Evolutionary conservation across 345 rosid species (phyloP).

Genomic region (Psidium friedrichsthalianum): DNA sequence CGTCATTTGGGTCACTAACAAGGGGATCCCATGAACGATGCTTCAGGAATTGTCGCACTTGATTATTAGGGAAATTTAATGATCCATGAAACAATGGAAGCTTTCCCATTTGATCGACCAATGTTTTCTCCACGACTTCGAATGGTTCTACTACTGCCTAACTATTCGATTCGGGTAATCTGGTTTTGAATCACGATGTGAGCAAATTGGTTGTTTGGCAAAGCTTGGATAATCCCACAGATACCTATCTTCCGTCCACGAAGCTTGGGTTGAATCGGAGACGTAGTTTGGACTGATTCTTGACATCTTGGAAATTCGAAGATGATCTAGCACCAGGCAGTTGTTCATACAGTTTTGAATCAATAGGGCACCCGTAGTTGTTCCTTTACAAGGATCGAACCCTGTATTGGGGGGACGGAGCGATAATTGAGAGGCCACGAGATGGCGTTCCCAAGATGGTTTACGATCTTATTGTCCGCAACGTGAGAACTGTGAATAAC

Average conservation of each 20-base stretch:
- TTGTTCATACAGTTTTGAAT: slow-evolving; percentile 24
- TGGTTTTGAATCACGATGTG: slow-evolving; percentile 28
- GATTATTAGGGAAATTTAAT: slow-evolving; percentile 3
- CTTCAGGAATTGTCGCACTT: slow-evolving; percentile 1
- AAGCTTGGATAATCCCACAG: slow-evolving; percentile 61
- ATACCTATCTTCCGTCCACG: slow-evolving; percentile 53
- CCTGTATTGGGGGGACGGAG: slow-evolving; percentile 35
- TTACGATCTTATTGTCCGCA: slow-evolving; percentile 12
- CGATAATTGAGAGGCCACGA: slow-evolving; percentile 51
- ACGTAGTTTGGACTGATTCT: slow-evolving; percentile 14
- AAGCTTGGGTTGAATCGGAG: slow-evolving; percentile 38
- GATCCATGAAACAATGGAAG: background rate
- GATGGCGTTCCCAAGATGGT: slow-evolving; percentile 9
- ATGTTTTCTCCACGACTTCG: slow-evolving; percentile 7
- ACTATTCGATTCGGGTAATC: slow-evolving; percentile 57
- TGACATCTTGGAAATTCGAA: slow-evolving; percentile 40
- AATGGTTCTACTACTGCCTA: slow-evolving; percentile 15
- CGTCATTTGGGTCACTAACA: slow-evolving; percentile 20
- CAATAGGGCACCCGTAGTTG: slow-evolving; percentile 36
- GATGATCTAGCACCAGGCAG: slow-evolving; percentile 48
- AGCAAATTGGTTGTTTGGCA: slow-evolving; percentile 33
- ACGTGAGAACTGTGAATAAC: slow-evolving; percentile 14
- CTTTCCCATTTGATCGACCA: slow-evolving; percentile 37
- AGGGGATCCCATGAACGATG: slow-evolving; percentile 4
- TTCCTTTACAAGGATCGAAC: slow-evolving; percentile 19